A percentile compares a stretch with the other conserved stretches of the same genome.
phyloP scores from a whole-genome alignment of 768 basidiomycete genomes.

The Phaffia tasmanica region DNA sequence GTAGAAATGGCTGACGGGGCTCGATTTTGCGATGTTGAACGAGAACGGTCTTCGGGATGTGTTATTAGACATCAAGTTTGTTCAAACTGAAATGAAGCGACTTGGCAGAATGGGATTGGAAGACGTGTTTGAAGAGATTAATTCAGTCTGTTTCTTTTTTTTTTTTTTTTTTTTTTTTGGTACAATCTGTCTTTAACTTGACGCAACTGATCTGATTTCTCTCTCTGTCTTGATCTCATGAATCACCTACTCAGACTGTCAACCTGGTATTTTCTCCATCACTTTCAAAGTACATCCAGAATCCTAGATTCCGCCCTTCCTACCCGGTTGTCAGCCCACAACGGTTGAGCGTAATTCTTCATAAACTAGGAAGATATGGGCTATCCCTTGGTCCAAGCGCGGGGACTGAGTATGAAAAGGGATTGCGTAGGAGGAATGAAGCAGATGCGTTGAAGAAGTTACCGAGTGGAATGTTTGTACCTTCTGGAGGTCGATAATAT shows the following conservation, averaged over 20 bases:
- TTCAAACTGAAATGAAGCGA: slow-evolving; percentile 72
- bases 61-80: slow-evolving; percentile 70
- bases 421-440: slow-evolving; percentile 45
- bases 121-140: slow-evolving; percentile 66
- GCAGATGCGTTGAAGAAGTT: slow-evolving; percentile 19
- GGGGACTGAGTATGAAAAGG: slow-evolving; percentile 58
- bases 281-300: slow-evolving; percentile 68
- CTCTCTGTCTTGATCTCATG: neutral
- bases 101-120: slow-evolving; percentile 61
- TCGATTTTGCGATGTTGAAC: slow-evolving; percentile 66
- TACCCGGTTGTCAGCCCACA: slow-evolving; percentile 60
- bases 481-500: too few species aligned
- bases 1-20: slow-evolving; percentile 66
- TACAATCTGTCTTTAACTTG: slow-evolving; percentile 8
- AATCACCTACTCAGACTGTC: slow-evolving; percentile 31
- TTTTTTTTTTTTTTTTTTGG: neutral
- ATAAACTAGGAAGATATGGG: slow-evolving; percentile 65
- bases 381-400: slow-evolving; percentile 50
- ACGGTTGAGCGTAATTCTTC: slow-evolving; percentile 58
- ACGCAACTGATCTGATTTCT: slow-evolving; percentile 39
- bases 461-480: neutral
- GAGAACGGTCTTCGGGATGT: slow-evolving; percentile 82
- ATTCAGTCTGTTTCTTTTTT: slow-evolving; percentile 47
- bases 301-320: slow-evolving; percentile 48
- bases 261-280: slow-evolving; percentile 57